Evolutionary conservation across 2,329 filamentous ascomycete genomes (phyloP).

Genomic region (Talaromyces pinophilus): DNA sequence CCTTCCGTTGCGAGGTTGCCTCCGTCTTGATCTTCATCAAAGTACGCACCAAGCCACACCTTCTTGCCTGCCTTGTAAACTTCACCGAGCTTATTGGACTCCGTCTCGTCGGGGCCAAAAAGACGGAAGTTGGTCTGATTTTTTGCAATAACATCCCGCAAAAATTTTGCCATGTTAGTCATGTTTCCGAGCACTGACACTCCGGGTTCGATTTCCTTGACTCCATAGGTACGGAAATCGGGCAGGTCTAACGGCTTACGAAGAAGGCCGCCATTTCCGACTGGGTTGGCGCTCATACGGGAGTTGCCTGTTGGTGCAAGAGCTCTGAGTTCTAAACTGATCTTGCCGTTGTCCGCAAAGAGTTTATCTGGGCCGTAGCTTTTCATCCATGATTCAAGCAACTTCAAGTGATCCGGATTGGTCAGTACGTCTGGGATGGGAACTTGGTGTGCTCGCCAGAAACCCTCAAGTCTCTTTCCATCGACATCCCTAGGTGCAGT

Average conservation of each 20-base stretch:
- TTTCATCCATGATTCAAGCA: conserved; percentile 75
- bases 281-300: conserved; percentile 76
- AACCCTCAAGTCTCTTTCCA: conserved; percentile 71
- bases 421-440: conserved; percentile 69
- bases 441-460: conserved; percentile 77
- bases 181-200: conserved; percentile 63
- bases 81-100: conserved; percentile 73
- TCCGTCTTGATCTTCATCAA: conserved; percentile 72
- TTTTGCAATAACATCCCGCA: conserved; percentile 65
- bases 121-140: conserved; percentile 72
- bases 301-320: conserved; percentile 65
- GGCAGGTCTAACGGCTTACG: conserved; percentile 68
- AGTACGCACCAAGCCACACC: conserved; percentile 77
- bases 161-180: conserved; percentile 66
- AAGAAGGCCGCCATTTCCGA: conserved; percentile 70
- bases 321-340: conserved; percentile 63
- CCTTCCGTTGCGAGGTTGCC: conserved; percentile 70
- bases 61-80: conserved; percentile 76
- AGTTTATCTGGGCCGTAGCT: conserved; percentile 72
- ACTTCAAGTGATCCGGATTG: conserved; percentile 65
- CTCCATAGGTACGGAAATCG: conserved; percentile 68
- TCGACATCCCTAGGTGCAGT: conserved; percentile 72
- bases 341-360: conserved; percentile 64
- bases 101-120: conserved; percentile 77
- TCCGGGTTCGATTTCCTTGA: conserved; percentile 63